Evolutionary conservation across 768 basidiomycete species (phyloP).

Genomic region (Suillus lakei): DNA sequence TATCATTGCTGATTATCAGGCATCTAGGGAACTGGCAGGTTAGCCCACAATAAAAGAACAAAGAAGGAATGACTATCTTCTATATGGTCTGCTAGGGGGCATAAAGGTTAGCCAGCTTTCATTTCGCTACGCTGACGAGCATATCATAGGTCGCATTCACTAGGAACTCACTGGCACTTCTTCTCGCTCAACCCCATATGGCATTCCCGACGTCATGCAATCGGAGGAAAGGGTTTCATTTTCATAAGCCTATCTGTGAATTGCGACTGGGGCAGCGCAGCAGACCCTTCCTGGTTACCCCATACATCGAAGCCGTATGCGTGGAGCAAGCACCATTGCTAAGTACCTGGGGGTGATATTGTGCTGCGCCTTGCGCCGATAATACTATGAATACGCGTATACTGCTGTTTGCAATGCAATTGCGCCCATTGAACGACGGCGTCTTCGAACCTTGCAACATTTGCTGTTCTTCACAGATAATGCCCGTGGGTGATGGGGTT

Average conservation of each 20-base stretch:
- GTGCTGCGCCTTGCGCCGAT: constrained; percentile 5
- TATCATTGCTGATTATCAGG: not conserved
- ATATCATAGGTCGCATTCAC: not conserved
- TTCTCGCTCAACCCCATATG: not conserved
- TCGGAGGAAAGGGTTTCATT: not conserved
- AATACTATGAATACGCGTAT: too few species aligned
- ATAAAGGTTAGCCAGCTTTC: not conserved
- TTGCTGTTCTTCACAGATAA: not conserved
- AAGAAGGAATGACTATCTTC: not conserved
- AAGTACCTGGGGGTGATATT: not conserved
- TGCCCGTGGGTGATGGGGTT: not conserved
- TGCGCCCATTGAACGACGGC: constrained; percentile 2
- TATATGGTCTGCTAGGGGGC: not conserved
- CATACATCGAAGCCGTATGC: not conserved
- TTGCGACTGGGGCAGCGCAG: not conserved
- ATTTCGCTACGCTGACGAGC: not conserved
- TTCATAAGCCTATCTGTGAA: not conserved
- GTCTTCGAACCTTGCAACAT: constrained; percentile 1
- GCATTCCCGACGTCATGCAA: not conserved
- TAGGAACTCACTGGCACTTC: not conserved
- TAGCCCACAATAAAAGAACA: not conserved
- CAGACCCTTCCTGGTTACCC: not conserved
- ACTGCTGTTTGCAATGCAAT: not conserved
- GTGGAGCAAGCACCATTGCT: not conserved
- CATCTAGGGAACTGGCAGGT: not conserved